Evolutionary conservation across 768 basidiomycete genomes (phyloP).

Genomic region (Rickenella mellea): DNA sequence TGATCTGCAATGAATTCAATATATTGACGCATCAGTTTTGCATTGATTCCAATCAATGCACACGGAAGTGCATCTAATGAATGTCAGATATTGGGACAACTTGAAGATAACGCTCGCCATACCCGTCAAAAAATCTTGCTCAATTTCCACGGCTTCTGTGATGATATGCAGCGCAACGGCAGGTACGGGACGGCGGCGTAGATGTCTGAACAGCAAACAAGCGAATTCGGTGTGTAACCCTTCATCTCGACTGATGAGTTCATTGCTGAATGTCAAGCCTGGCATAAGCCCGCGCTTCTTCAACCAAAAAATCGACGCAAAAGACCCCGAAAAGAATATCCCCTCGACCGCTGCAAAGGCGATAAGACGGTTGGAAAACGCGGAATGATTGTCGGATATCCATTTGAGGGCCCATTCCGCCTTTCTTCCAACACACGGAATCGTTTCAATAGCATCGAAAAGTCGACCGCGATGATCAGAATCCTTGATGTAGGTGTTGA

Average conservation of each 20-base stretch:
- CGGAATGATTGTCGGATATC: slow-evolving; percentile 33
- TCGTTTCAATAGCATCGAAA: slow-evolving; percentile 41
- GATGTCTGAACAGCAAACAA: slow-evolving; percentile 43
- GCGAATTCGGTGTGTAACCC: slow-evolving; percentile 48
- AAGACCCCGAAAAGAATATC: slow-evolving; percentile 43
- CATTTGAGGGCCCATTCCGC: slow-evolving; percentile 44
- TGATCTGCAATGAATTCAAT: slow-evolving; percentile 35
- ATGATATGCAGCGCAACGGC: slow-evolving; percentile 35
- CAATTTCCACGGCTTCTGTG: slow-evolving; percentile 36
- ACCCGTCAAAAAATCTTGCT: no score
- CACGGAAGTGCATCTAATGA: slow-evolving; percentile 31
- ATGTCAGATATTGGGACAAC: not conserved
- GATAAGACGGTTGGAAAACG: slow-evolving; percentile 39
- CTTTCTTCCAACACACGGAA: slow-evolving; percentile 40
- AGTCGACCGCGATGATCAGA: slow-evolving; percentile 29
- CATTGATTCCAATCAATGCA: slow-evolving; percentile 42
- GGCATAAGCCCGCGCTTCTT: slow-evolving; percentile 49
- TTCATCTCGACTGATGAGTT: slow-evolving; percentile 48
- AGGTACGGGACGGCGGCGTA: slow-evolving; percentile 38
- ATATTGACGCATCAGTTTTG: slow-evolving; percentile 36
- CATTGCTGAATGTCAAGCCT: slow-evolving; percentile 49
- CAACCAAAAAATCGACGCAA: slow-evolving; percentile 45
- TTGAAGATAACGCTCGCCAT: not conserved
- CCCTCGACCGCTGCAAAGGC: slow-evolving; percentile 44
- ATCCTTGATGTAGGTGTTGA: slow-evolving; percentile 47